Percentiles rank a stretch among this genome's conserved stretches.
These are phyloP conservation scores for Yarrowia keelungensis DNA, from an alignment of 805 yeast genomes.

Conservation along the genomic window DNA sequence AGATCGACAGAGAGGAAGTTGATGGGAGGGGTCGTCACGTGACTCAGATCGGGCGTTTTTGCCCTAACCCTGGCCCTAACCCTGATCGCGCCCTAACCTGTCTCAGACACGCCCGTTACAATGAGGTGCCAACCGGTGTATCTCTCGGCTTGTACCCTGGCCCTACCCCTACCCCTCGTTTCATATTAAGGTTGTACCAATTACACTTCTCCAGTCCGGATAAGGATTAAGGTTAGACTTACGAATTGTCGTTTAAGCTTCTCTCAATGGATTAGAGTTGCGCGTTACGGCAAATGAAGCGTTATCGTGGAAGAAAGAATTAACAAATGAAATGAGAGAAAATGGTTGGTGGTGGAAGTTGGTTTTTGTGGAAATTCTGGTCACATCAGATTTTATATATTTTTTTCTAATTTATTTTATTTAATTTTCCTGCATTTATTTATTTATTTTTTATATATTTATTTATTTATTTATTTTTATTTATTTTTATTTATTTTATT, in stretches of 20 bases:
- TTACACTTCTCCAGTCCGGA: slow-evolving; percentile 6
- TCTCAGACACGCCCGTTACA: neutral
- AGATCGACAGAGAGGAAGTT: slow-evolving; percentile 19
- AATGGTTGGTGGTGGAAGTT: neutral
- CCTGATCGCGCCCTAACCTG: neutral
- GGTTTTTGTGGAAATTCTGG: no score
- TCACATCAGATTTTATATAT: no score
- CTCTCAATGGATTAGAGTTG: neutral
- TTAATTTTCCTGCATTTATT: no score
- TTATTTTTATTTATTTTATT: no score
- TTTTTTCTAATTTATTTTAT: no score
- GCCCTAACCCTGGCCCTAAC: slow-evolving; percentile 6
- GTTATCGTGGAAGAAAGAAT: slow-evolving; percentile 2
- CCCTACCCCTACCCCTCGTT: slow-evolving; percentile 22
- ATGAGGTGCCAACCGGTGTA: neutral
- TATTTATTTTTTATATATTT: no score
- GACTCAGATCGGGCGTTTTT: neutral
- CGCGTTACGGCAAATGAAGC: slow-evolving; percentile 20
- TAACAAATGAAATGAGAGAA: neutral
- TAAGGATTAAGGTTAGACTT: slow-evolving; percentile 21
- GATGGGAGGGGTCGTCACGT: slow-evolving; percentile 5
- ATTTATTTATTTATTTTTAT: no score
- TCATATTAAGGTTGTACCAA: slow-evolving; percentile 8
- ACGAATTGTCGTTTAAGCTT: neutral
- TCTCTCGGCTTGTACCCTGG: neutral